Evolutionary conservation across 2,329 filamentous ascomycete species (phyloP).

Genomic region (Talaromyces sp.): DNA sequence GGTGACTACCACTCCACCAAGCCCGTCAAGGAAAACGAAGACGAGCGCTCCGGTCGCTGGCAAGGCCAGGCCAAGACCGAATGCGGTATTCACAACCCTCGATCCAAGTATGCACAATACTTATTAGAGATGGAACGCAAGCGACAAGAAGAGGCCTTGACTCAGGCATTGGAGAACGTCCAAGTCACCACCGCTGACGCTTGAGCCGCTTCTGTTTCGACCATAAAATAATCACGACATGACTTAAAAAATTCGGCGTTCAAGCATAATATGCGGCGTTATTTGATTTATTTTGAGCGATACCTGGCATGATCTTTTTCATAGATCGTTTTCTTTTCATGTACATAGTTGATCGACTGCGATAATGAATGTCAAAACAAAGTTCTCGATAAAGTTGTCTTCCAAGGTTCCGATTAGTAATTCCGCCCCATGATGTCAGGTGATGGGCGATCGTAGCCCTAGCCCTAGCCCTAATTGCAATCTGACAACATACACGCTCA

Average conservation of each 20-base stretch:
- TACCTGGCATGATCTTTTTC: slow-evolving; percentile 4
- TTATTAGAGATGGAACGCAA: slow-evolving; percentile 71
- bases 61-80: slow-evolving; percentile 95
- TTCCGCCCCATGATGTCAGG: neutral
- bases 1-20: slow-evolving; percentile 98
- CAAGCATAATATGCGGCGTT: slow-evolving; percentile 15
- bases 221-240: neutral
- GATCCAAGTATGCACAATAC: slow-evolving; percentile 87
- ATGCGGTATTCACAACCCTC: slow-evolving; percentile 98
- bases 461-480: slow-evolving; percentile 1
- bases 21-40: slow-evolving; percentile 85
- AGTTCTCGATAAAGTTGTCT: neutral
- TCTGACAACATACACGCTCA: neutral
- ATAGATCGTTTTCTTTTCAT: slow-evolving; percentile 14
- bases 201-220: slow-evolving; percentile 22
- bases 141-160: slow-evolving; percentile 58
- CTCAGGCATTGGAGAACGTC: slow-evolving; percentile 41
- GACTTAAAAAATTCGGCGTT: slow-evolving; percentile 6
- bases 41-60: slow-evolving; percentile 95
- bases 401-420: slow-evolving; percentile 6
- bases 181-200: slow-evolving; percentile 28
- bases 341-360: slow-evolving; percentile 12
- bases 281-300: slow-evolving; percentile 10
- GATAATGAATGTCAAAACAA: slow-evolving; percentile 11
- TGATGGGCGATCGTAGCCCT: neutral